Evolutionary conservation across 768 basidiomycete species (phyloP).

Genomic region (Lactarius hatsudake): DNA sequence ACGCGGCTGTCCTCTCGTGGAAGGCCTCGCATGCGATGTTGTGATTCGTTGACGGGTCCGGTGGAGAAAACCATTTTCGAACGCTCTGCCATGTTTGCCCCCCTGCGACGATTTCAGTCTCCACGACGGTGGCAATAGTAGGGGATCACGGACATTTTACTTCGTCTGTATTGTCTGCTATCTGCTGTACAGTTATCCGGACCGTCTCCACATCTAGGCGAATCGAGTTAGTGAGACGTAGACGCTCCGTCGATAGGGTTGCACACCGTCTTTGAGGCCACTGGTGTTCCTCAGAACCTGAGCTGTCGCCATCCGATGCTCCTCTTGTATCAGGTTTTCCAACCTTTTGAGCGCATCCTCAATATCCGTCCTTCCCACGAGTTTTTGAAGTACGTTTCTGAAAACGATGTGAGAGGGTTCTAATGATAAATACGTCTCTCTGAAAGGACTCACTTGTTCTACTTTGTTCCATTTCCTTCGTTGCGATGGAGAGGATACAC

Average conservation of each 20-base stretch:
- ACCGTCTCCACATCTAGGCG: neutral
- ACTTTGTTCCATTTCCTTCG: neutral
- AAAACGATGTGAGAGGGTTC: neutral
- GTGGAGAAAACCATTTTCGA: conserved; percentile 4
- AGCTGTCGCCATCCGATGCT: neutral
- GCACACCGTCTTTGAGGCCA: neutral
- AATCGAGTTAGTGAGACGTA: neutral
- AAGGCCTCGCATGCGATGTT: neutral
- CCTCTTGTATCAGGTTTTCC: conserved; percentile 5
- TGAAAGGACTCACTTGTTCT: neutral
- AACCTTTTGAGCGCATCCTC: conserved; percentile 1
- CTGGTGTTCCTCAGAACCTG: neutral
- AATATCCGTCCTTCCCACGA: neutral
- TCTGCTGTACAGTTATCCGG: too few relatives aligned
- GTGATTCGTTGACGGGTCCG: conserved; percentile 6
- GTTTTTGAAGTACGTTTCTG: conserved; percentile 7
- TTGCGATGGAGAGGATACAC: conserved; percentile 4
- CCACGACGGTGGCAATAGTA: neutral
- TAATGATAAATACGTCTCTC: neutral
- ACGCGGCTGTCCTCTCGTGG: neutral
- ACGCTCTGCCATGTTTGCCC: neutral
- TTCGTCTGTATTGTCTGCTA: neutral
- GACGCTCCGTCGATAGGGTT: neutral
- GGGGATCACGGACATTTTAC: neutral
- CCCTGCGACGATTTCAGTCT: neutral